A percentile compares a stretch with the other conserved stretches of the same genome.
Evolutionary conservation across 257 asterid species (phyloP).

Genomic region (Leptodermis oblonga): DNA sequence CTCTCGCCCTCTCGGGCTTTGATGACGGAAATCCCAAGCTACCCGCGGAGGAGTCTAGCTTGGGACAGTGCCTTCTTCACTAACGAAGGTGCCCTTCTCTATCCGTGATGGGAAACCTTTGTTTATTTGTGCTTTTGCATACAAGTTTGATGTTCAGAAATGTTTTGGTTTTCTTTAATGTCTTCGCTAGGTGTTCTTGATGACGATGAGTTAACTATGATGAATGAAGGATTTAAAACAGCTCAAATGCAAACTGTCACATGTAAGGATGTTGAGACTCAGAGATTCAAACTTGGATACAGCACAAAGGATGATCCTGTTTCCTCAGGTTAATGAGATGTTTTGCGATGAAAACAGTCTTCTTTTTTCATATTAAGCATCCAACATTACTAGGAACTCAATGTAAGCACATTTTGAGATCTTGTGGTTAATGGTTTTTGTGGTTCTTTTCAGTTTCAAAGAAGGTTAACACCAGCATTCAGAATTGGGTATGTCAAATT

Average conservation of each 20-base stretch:
- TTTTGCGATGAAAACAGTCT: no score
- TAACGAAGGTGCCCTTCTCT: constrained; percentile 36
- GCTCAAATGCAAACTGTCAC: constrained; percentile 16
- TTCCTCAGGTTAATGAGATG: constrained; percentile 4
- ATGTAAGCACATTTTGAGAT: neutral
- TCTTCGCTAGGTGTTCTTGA: constrained; percentile 54
- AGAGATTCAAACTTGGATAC: neutral
- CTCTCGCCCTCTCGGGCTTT: constrained; percentile 4
- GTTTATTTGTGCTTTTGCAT: neutral
- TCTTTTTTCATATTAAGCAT: no score
- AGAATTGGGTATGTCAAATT: constrained; percentile 28
- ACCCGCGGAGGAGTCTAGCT: constrained; percentile 56
- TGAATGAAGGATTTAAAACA: constrained; percentile 40
- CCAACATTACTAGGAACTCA: no score
- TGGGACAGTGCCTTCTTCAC: constrained; percentile 68
- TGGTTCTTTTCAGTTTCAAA: constrained; percentile 29
- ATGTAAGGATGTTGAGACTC: constrained; percentile 1
- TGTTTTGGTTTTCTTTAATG: constrained; percentile 1
- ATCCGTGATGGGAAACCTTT: neutral
- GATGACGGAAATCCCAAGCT: constrained; percentile 44
- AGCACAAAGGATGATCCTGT: neutral
- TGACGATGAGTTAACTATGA: constrained; percentile 45
- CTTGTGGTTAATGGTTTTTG: neutral
- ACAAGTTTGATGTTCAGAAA: neutral
- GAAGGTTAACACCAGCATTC: constrained; percentile 17